These are phyloP conservation scores for Candida adriatica DNA, from an alignment of 805 yeast genomes.

Conservation along the genomic window DNA sequence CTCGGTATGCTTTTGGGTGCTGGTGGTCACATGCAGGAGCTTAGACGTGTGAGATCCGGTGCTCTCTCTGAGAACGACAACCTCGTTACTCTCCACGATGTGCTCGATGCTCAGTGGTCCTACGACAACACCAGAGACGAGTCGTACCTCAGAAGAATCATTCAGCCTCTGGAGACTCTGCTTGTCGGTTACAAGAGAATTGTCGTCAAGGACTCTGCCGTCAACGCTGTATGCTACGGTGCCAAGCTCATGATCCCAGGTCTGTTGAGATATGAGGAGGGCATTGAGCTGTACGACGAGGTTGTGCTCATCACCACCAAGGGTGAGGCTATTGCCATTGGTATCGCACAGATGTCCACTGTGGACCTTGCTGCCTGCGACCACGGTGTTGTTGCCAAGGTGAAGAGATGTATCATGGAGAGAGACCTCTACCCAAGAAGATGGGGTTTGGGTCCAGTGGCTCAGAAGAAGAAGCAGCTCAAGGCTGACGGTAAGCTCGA, in stretches of 20 bases:
- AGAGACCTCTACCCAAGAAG: conserved; percentile 98
- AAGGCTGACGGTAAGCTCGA: conserved; percentile 96
- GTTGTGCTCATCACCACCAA: conserved; percentile 97
- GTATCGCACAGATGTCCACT: conserved; percentile 97
- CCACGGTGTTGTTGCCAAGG: conserved; percentile 97
- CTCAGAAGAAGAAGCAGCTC: conserved; percentile 96
- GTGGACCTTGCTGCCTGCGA: conserved; percentile 95
- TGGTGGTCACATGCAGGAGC: conserved; percentile 99
- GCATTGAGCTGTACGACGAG: conserved; percentile 94
- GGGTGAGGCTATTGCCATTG: conserved; percentile 99
- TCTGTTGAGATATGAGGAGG: conserved; percentile 93
- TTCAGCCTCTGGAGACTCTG: conserved; percentile 91
- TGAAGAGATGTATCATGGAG: conserved; percentile 99
- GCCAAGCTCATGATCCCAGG: conserved; percentile 99
- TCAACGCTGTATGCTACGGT: conserved; percentile 97
- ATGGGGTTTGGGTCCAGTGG: conserved; percentile 99
- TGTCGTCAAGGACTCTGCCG: conserved; percentile 92
- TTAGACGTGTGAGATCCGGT: conserved; percentile 98
- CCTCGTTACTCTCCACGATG: conserved; percentile 94
- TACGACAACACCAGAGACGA: conserved; percentile 97
- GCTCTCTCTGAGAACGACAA: conserved; percentile 87
- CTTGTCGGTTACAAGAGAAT: conserved; percentile 94
- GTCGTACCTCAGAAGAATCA: conserved; percentile 85
- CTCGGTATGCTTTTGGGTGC: conserved; percentile 97
- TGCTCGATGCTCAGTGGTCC: conserved; percentile 96